Evolutionary conservation across 352 stramenopile genomes (phyloP).

Genomic region (Globisporangium lucens): DNA sequence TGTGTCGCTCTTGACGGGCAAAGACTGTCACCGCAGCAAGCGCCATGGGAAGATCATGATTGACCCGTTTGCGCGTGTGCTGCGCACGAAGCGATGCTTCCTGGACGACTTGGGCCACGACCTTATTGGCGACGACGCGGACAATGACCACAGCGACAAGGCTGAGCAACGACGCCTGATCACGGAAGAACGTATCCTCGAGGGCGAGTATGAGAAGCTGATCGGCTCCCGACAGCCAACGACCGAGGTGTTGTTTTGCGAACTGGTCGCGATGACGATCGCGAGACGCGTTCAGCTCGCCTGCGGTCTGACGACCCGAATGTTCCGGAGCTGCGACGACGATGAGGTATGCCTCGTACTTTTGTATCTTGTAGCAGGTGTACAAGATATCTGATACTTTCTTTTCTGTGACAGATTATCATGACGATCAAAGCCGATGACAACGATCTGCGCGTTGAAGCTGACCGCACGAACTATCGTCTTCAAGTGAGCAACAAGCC

Average conservation of each 20-base stretch:
- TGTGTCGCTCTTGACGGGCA: conserved; percentile 65
- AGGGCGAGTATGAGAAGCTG: conserved; percentile 60
- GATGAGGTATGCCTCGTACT: conserved; percentile 30
- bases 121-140: conserved; percentile 29
- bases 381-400: not conserved
- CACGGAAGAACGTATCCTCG: conserved; percentile 40
- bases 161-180: conserved; percentile 39
- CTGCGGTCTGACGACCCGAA: conserved; percentile 72
- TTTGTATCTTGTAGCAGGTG: not conserved
- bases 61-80: conserved; percentile 67
- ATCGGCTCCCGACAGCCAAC: conserved; percentile 38
- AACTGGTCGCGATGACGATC: conserved; percentile 62
- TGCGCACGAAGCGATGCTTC: conserved; percentile 69
- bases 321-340: conserved; percentile 72
- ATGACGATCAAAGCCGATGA: conserved; percentile 82
- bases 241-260: conserved; percentile 62
- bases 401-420: conserved; percentile 39
- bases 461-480: conserved; percentile 65
- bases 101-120: conserved; percentile 58
- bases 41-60: conserved; percentile 44
- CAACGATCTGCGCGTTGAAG: conserved; percentile 65
- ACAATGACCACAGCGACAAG: conserved; percentile 50
- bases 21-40: conserved; percentile 42
- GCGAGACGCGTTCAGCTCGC: conserved; percentile 67
- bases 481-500: conserved; percentile 76